These are phyloP conservation scores for Inonotus hispidus DNA, from an alignment of 1,284 basidiomycete species.

Conservation along the genomic window DNA sequence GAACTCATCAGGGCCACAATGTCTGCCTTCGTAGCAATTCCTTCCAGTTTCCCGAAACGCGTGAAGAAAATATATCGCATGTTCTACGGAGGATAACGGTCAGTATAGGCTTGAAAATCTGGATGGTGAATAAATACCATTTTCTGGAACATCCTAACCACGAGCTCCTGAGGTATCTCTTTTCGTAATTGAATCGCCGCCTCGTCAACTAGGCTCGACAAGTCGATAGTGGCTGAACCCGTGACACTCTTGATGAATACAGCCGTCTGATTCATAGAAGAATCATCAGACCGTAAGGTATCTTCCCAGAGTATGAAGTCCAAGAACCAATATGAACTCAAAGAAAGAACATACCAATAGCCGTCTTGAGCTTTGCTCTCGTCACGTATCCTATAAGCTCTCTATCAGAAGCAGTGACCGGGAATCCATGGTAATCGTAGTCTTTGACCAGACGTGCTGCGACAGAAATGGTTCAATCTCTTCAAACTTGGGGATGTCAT, in stretches of 20 bases:
- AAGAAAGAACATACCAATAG: conserved; percentile 40
- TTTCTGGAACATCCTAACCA: conserved; percentile 70
- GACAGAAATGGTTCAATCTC: no score
- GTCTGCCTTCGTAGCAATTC: conserved; percentile 65
- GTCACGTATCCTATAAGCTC: conserved; percentile 57
- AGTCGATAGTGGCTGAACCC: conserved; percentile 34
- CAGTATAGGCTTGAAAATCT: background rate
- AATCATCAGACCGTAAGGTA: conserved; percentile 29
- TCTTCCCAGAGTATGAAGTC: conserved; percentile 22
- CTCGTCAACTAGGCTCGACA: conserved; percentile 50
- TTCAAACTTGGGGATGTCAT: no score
- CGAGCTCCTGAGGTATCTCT: conserved; percentile 62
- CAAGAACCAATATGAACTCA: background rate
- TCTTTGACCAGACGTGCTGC: conserved; percentile 35
- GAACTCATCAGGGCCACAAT: conserved; percentile 55
- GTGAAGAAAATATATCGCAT: conserved; percentile 64
- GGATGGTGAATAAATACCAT: conserved; percentile 34
- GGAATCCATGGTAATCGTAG: conserved; percentile 54
- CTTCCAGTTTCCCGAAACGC: conserved; percentile 49
- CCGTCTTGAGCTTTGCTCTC: conserved; percentile 44
- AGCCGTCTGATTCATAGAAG: conserved; percentile 5
- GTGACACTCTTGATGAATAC: conserved; percentile 25
- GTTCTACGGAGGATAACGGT: conserved; percentile 39
- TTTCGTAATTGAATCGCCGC: conserved; percentile 57
- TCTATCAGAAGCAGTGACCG: conserved; percentile 43